These are phyloP conservation scores for Exophiala sp. DNA, from an alignment of 2,329 filamentous ascomycete genomes.

Conservation along the genomic window DNA sequence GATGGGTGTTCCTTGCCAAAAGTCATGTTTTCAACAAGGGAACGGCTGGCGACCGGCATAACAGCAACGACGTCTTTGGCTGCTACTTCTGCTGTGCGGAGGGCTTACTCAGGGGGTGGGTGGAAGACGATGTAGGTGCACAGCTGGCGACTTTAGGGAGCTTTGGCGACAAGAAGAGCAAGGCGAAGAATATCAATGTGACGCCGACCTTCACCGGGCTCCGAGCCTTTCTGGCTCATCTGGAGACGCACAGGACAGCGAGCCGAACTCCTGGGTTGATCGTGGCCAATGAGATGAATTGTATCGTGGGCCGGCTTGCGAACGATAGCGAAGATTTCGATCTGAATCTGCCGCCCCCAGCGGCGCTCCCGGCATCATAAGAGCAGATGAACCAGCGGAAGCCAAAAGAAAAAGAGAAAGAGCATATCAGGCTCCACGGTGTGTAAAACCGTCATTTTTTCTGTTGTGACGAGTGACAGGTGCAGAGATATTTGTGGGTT, in stretches of 20 bases:
- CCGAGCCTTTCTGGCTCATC: constrained; percentile 41
- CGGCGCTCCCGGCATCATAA: too few species aligned
- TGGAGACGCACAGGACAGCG: constrained; percentile 35
- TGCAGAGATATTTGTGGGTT: too few species aligned
- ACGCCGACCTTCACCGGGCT: constrained; percentile 37
- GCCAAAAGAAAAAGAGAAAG: too few species aligned
- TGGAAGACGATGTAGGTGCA: constrained; percentile 8
- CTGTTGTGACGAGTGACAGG: too few species aligned
- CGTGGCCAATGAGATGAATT: constrained; percentile 38
- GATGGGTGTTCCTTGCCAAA: constrained; percentile 45
- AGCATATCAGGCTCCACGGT: too few species aligned
- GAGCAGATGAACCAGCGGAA: background rate
- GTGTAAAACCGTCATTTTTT: too few species aligned
- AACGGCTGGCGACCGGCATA: constrained; percentile 23
- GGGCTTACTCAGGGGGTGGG: constrained; percentile 29
- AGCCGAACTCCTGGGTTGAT: constrained; percentile 32
- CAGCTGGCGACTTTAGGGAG: constrained; percentile 13
- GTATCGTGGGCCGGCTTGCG: constrained; percentile 39
- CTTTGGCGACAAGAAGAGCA: constrained; percentile 10
- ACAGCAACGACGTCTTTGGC: constrained; percentile 32
- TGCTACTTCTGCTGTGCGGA: constrained; percentile 45
- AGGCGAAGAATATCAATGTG: constrained; percentile 7
- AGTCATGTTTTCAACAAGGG: constrained; percentile 37
- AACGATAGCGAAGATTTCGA: constrained; percentile 42
- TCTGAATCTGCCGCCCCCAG: constrained; percentile 40